Evolutionary conservation across 192 early-diverging fungal species (phyloP).

Genomic region (Podila clonocystis): DNA sequence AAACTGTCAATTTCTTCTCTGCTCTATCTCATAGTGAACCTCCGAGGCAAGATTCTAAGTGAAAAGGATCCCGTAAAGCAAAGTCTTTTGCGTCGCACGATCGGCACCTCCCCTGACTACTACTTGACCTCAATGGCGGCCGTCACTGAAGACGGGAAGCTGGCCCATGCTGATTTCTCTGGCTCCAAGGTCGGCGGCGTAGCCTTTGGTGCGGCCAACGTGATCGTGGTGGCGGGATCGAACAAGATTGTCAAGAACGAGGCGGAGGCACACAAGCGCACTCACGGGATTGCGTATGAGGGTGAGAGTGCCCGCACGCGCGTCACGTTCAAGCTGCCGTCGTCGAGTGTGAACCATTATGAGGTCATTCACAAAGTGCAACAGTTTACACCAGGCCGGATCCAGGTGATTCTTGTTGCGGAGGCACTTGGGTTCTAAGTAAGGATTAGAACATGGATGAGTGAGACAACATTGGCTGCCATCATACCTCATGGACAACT

Average conservation of each 20-base stretch:
- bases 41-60: constrained; percentile 38
- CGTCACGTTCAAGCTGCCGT: constrained; percentile 38
- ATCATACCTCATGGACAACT: too few relatives aligned
- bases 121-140: constrained; percentile 46
- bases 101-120: constrained; percentile 49
- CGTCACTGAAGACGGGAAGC: constrained; percentile 50
- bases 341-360: constrained; percentile 23
- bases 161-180: constrained; percentile 36
- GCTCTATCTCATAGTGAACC: constrained; percentile 19
- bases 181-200: constrained; percentile 52
- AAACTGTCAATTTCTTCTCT: background rate
- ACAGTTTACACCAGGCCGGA: constrained; percentile 42
- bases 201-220: constrained; percentile 36
- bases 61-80: constrained; percentile 45
- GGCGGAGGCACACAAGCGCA: constrained; percentile 34
- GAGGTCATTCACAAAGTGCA: constrained; percentile 27
- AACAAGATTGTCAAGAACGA: constrained; percentile 58
- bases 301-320: constrained; percentile 50
- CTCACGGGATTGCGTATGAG: constrained; percentile 29
- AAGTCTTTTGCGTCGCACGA: constrained; percentile 39
- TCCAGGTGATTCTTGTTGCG: constrained; percentile 43
- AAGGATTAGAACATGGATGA: background rate
- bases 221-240: constrained; percentile 45
- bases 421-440: constrained; percentile 38
- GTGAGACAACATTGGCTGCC: too few relatives aligned